A percentile compares a stretch with the other conserved stretches of the same genome.
Evolutionary conservation across 1,284 basidiomycete species (phyloP).

Genomic region (Fomitiporia mediterranea): DNA sequence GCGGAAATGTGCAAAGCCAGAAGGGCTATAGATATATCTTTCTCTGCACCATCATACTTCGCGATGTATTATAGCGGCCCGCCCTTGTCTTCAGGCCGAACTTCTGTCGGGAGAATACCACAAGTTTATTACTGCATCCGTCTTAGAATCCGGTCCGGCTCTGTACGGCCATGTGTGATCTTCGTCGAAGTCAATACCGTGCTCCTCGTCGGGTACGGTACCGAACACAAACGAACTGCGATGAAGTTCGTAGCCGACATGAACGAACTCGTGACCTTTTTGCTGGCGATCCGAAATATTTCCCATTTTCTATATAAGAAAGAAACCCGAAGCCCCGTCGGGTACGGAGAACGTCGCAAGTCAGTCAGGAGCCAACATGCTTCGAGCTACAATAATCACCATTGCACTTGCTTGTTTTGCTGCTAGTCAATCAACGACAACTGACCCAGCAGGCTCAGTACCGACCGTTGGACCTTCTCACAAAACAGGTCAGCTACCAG

Average conservation of each 20-base stretch:
- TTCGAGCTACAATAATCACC: neutral
- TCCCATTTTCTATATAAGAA: neutral
- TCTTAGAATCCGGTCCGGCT: too few species aligned
- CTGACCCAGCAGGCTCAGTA: conserved; percentile 15
- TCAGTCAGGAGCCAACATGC: too few species aligned
- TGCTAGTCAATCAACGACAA: neutral
- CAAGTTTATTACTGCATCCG: too few species aligned
- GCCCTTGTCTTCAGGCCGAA: too few species aligned
- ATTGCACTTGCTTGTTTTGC: neutral
- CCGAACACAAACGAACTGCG: too few species aligned
- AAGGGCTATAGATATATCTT: conserved; percentile 41
- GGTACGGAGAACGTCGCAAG: too few species aligned
- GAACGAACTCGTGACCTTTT: neutral
- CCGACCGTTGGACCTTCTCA: conserved; percentile 32
- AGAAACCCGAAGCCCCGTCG: neutral
- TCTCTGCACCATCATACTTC: neutral
- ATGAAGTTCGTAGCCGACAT: neutral
- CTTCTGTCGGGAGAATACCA: too few species aligned
- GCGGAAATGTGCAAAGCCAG: conserved; percentile 88
- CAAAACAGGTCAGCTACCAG: conserved; percentile 32
- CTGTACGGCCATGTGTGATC: too few species aligned
- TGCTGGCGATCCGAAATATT: neutral
- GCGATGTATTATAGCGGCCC: neutral
- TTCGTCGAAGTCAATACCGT: too few species aligned
- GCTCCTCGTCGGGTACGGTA: too few species aligned